Conservation (phyloP, 192 early-diverging fungal genomes). For the Anaeromyces robustus region DNA sequence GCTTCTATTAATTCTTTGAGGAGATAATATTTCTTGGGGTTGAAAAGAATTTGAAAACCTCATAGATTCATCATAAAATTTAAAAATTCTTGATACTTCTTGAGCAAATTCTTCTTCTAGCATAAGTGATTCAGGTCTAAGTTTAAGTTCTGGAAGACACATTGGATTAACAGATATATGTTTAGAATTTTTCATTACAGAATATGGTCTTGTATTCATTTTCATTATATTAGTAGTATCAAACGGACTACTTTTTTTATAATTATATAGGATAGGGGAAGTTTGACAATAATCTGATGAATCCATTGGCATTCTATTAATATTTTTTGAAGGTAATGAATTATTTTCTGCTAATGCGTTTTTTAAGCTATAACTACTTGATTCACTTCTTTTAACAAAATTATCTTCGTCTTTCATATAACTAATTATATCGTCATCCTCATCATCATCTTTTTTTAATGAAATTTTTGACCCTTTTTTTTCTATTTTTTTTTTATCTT, state of each 20-base stretch:
- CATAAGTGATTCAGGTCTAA: neutral
- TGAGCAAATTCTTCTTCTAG: neutral
- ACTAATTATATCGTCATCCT: too few species aligned
- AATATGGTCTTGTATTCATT: neutral
- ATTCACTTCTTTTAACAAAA: too few species aligned
- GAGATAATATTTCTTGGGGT: neutral
- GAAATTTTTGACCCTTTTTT: too few species aligned
- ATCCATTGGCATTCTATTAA: neutral
- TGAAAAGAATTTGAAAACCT: neutral
- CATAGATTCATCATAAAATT: neutral
- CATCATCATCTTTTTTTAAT: too few species aligned
- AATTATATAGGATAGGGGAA: neutral
- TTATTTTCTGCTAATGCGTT: neutral
- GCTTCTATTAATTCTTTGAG: neutral
- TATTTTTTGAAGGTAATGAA: too few species aligned
- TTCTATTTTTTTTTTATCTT: neutral
- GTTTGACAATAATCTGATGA: neutral
- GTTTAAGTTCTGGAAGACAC: neutral
- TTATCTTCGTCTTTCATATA: neutral
- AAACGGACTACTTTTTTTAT: neutral
- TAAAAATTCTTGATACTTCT: neutral
- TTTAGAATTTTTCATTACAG: neutral
- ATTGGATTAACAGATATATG: neutral
- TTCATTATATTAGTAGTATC: neutral
- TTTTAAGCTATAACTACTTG: neutral